Percentiles rank a stretch among this genome's conserved stretches.
These are phyloP conservation scores for Kodamaea hsintzibuensis DNA, from an alignment of 805 yeast species.

Conservation along the genomic window DNA sequence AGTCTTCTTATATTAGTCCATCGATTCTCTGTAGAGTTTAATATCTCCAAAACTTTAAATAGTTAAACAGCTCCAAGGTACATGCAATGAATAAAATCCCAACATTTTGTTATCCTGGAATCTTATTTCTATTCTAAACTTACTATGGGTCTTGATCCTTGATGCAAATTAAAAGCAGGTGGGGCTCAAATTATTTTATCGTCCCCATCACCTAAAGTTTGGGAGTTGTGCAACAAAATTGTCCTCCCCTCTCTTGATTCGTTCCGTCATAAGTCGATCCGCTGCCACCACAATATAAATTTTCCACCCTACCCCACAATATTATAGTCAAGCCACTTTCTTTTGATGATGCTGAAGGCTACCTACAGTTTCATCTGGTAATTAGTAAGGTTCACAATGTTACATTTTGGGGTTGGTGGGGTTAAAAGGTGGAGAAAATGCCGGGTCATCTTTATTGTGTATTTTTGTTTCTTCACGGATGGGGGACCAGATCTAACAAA, in stretches of 20 bases:
- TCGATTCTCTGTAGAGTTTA: no score
- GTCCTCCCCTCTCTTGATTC: neutral
- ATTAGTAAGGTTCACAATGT: neutral
- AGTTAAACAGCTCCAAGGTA: no score
- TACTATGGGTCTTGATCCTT: no score
- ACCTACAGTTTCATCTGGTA: neutral
- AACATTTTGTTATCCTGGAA: neutral
- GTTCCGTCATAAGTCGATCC: neutral
- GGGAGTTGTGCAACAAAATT: neutral
- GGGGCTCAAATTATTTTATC: no score
- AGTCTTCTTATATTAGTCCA: neutral
- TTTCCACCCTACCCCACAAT: neutral
- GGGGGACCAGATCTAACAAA: neutral
- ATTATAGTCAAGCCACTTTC: neutral
- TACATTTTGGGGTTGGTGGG: neutral
- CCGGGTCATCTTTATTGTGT: neutral
- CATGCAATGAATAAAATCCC: no score
- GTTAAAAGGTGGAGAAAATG: neutral
- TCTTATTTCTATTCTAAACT: neutral
- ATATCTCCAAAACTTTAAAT: no score
- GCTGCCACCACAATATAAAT: neutral
- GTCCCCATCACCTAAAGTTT: neutral
- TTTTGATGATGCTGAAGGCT: neutral
- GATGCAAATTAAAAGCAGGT: no score
- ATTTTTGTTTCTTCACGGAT: neutral